Percentiles rank a stretch among this genome's conserved stretches.
Conservation (phyloP, 176 grass and related monocot genomes). For the Ensete glaucum region DNA sequence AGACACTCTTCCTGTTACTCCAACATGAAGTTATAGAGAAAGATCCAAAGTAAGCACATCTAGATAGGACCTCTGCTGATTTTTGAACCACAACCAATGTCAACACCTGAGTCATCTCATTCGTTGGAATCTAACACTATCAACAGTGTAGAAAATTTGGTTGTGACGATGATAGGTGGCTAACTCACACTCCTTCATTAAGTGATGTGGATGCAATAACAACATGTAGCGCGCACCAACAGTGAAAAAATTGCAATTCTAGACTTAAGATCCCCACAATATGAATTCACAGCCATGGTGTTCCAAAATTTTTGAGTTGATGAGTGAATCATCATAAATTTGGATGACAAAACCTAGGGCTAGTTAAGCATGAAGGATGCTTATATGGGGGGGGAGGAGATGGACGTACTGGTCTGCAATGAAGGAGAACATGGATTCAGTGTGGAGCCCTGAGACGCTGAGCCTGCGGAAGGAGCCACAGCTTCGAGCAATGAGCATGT, state of each 20-base stretch:
- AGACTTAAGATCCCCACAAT: background rate
- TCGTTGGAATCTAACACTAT: background rate
- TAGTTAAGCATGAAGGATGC: background rate
- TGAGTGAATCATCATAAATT: background rate
- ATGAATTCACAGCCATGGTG: background rate
- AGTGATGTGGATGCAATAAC: background rate
- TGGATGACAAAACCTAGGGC: background rate
- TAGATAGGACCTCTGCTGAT: background rate
- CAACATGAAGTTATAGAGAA: background rate
- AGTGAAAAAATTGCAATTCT: background rate
- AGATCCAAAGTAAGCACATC: background rate
- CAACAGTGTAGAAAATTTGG: background rate
- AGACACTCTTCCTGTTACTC: background rate
- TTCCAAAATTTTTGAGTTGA: background rate
- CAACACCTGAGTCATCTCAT: background rate
- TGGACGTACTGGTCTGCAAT: slow-evolving; percentile 78
- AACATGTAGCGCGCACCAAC: background rate
- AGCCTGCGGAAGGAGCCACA: slow-evolving; percentile 67
- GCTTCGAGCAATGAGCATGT: slow-evolving; percentile 60
- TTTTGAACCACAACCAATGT: background rate
- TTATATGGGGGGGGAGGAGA: background rate
- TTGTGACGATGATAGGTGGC: background rate
- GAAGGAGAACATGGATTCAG: slow-evolving; percentile 64
- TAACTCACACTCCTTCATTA: background rate
- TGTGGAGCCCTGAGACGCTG: slow-evolving; percentile 55